Evolutionary conservation across 73 alveolate species (phyloP).

Genomic region (Breviolum minutum): DNA sequence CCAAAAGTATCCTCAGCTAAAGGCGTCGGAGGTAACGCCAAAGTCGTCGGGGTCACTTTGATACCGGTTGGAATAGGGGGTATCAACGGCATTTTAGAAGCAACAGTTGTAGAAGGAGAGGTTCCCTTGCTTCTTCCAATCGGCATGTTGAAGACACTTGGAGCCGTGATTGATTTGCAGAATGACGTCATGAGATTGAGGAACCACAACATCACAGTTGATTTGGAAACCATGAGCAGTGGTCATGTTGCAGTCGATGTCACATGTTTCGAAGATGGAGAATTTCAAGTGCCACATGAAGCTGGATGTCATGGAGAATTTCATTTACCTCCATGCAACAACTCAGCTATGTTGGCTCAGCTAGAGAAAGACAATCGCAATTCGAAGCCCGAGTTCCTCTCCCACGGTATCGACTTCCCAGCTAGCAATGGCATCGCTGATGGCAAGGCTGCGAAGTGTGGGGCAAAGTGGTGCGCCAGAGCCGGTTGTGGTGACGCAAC

Average conservation of each 20-base stretch:
- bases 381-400: neutral
- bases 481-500: neutral
- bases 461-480: neutral
- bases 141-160: neutral
- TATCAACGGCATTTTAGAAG: neutral
- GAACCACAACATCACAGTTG: too few relatives aligned
- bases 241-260: conserved; percentile 1
- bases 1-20: neutral
- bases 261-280: neutral
- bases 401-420: neutral
- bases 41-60: neutral
- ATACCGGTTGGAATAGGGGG: neutral
- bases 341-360: neutral
- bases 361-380: too few relatives aligned
- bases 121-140: neutral
- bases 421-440: too few relatives aligned
- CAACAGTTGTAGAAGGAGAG: neutral
- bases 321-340: neutral
- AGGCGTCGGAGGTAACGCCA: neutral
- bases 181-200: neutral
- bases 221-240: neutral
- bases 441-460: too few relatives aligned
- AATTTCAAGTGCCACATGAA: neutral
- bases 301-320: neutral
- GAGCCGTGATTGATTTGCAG: neutral